These are phyloP conservation scores for Stylosanthes scabra DNA, from an alignment of 331 rosid genomes.

Conservation along the genomic window DNA sequence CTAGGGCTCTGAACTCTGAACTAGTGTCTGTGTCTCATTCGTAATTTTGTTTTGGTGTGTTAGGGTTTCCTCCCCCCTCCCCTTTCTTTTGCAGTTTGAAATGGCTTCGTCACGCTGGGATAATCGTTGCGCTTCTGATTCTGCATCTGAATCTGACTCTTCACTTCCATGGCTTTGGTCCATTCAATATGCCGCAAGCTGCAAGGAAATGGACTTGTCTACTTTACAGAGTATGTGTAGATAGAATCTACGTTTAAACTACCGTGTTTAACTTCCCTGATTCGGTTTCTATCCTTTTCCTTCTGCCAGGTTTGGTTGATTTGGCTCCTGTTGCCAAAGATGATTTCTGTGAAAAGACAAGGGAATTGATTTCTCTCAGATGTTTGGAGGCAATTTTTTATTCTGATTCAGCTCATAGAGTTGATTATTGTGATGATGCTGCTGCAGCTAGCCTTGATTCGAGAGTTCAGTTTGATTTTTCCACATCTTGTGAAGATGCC, in stretches of 20 bases:
- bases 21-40: no score
- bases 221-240: slow-evolving; percentile 55
- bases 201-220: slow-evolving; percentile 42
- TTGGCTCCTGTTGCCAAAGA: slow-evolving; percentile 49
- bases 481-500: slow-evolving; percentile 54
- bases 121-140: no score
- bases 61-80: neutral
- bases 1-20: no score
- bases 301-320: slow-evolving; percentile 55
- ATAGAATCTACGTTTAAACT: no score
- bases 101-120: neutral
- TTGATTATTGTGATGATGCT: slow-evolving; percentile 24
- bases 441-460: slow-evolving; percentile 42
- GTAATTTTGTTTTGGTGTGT: no score
- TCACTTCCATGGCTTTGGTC: slow-evolving; percentile 72
- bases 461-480: slow-evolving; percentile 52
- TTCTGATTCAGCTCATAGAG: slow-evolving; percentile 8
- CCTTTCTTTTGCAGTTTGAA: slow-evolving; percentile 26
- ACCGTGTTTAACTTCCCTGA: neutral
- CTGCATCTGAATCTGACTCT: slow-evolving; percentile 20
- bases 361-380: slow-evolving; percentile 69
- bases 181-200: slow-evolving; percentile 68
- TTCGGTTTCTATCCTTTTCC: neutral
- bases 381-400: slow-evolving; percentile 68
- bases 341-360: slow-evolving; percentile 46